Base-by-base conservation (phyloP, 805 yeast species). In the Jamesozyma lodderae region DNA sequence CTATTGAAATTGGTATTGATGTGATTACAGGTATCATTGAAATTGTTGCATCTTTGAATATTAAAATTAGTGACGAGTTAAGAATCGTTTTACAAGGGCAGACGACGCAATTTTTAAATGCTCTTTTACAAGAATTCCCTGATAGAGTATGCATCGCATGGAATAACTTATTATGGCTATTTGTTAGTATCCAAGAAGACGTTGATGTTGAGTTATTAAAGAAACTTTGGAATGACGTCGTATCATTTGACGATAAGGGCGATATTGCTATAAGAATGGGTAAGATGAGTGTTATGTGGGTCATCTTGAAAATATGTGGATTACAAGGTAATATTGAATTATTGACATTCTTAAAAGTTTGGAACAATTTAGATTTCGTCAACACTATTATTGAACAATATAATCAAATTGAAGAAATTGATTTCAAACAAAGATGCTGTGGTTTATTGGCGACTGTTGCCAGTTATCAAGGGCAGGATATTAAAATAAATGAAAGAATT, bases 1-100 rank as follows among this genome's bases (percentile, higher is more conserved):
- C 82, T 4, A 63, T 82, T 17, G 94, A 85, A 48, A 68, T 80
- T 1, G 67, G 81, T 0, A 60, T 88, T 17, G 97, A 90, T 56
- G 57, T 90, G 23, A 65, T 85, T 18, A 76, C 96, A 1, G 81
- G 88, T 1, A 66, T 79, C 6, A 71, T 81, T 48, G 96, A 87
- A 56, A 59, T 65, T 21, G 48, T 68, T 7, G 73, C 74, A 8
- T 36, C 41, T 20, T 32, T 38, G 7, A 37, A 36, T 7, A 39
- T 46, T 10, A 30, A 38, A 11, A 21, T 36, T 4, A 21, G 29
- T 8, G 38, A 38, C 4, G 18, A 32, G 8, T 32, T 47, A 6
- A 32, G 35, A 13, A 44, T 43, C 15, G 31, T 43, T 24, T 41
- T 60, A 20, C 14, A 47, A 9, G 40, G 46, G 7, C 42, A 52